Conservation (phyloP, 345 rosid genomes). For the Gossypioides kirkii region DNA sequence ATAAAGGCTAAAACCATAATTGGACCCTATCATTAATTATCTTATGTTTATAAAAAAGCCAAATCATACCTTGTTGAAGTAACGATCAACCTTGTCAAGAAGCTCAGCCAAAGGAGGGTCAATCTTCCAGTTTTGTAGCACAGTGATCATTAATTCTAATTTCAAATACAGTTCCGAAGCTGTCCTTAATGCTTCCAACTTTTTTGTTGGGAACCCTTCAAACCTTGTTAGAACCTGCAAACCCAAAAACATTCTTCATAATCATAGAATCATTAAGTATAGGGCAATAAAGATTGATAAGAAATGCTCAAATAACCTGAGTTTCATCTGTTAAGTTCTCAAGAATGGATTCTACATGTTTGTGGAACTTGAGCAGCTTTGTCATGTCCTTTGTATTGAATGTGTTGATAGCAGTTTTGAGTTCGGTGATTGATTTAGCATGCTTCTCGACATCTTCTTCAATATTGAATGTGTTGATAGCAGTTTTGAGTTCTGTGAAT, state of each 20-base stretch:
- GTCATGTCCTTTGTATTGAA: conserved; percentile 79
- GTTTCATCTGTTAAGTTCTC: conserved; percentile 86
- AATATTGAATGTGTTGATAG: conserved; percentile 51
- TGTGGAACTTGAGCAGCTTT: conserved; percentile 64
- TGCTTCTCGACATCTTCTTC: conserved; percentile 74
- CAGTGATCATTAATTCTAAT: conserved; percentile 43
- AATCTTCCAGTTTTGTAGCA: conserved; percentile 61
- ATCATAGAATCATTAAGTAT: not conserved
- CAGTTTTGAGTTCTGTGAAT: conserved; percentile 46
- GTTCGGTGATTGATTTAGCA: conserved; percentile 45
- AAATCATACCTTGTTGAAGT: conserved; percentile 66
- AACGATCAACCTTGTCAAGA: conserved; percentile 72
- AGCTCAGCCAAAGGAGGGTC: conserved; percentile 59
- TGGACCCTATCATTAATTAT: not conserved
- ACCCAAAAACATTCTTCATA: conserved; percentile 1
- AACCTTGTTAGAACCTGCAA: conserved; percentile 79
- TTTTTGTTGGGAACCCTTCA: conserved; percentile 87
- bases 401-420: conserved; percentile 46
- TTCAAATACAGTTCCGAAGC: conserved; percentile 60
- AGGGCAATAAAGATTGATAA: not conserved
- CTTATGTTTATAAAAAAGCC: not conserved
- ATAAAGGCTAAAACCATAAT: too few relatives aligned
- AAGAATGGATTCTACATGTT: conserved; percentile 69
- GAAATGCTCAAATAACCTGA: conserved; percentile 43
- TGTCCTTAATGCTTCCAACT: conserved; percentile 75